Percentiles rank a stretch among this genome's conserved stretches.
phyloP scores from a whole-genome alignment of 371 early-diverging fungal genomes.

The Syncephalastrum racemosum region DNA sequence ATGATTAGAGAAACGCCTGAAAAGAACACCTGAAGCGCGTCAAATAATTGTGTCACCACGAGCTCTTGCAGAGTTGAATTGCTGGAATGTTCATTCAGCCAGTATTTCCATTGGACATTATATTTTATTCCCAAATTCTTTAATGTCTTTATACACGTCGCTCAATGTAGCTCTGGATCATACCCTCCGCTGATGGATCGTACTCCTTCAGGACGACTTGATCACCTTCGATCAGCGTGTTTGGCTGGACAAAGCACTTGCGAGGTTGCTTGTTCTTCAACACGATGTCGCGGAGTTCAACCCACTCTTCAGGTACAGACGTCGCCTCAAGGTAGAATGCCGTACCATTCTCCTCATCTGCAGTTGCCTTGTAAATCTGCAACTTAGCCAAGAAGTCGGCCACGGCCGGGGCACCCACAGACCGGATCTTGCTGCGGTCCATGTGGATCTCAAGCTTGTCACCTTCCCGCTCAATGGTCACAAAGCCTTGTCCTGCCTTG shows the following conservation, averaged over 20 bases:
- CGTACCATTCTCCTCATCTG: slow-evolving; percentile 48
- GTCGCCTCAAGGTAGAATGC: slow-evolving; percentile 51
- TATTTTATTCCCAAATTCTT: slow-evolving; percentile 1
- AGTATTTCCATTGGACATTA: neutral
- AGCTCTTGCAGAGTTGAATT: no score
- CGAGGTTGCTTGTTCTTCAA: slow-evolving; percentile 56
- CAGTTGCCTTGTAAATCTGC: slow-evolving; percentile 61
- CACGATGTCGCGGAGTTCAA: slow-evolving; percentile 50
- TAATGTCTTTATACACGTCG: slow-evolving; percentile 35
- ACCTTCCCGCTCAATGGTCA: slow-evolving; percentile 33
- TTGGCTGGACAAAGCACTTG: slow-evolving; percentile 58
- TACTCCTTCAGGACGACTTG: slow-evolving; percentile 55
- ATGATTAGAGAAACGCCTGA: neutral
- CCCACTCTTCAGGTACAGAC: slow-evolving; percentile 54
- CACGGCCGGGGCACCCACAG: slow-evolving; percentile 55
- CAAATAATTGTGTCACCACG: no score
- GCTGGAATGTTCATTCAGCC: no score
- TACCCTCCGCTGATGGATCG: slow-evolving; percentile 52
- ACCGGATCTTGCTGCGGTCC: slow-evolving; percentile 52
- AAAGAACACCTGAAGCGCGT: neutral
- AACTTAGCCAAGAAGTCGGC: slow-evolving; percentile 53
- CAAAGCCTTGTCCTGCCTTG: slow-evolving; percentile 45
- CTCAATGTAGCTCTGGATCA: slow-evolving; percentile 61
- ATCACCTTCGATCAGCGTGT: slow-evolving; percentile 42
- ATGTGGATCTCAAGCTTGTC: slow-evolving; percentile 42